Percentiles rank a stretch among this genome's conserved stretches.
Conservation (phyloP, 2,329 filamentous ascomycete species). For the Peltaster fructicola region DNA sequence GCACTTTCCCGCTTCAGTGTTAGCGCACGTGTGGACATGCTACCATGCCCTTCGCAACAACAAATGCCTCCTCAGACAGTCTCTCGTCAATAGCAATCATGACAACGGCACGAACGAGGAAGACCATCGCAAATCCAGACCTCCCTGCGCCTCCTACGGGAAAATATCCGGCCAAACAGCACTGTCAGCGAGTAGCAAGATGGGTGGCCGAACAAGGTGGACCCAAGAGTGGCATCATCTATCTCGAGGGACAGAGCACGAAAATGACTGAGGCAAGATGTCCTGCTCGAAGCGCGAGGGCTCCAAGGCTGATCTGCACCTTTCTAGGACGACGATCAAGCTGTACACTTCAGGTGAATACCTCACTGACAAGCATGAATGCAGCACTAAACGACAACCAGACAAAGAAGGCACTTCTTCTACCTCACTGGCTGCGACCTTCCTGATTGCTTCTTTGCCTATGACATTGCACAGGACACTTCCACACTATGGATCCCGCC, state of each 20-base stretch:
- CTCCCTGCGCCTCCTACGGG: slow-evolving; percentile 21
- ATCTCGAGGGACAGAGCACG: slow-evolving; percentile 71
- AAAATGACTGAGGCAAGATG: slow-evolving; percentile 48
- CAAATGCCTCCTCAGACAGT: slow-evolving; percentile 1
- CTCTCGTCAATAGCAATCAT: slow-evolving; percentile 21
- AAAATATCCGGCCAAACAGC: slow-evolving; percentile 69
- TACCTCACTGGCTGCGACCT: slow-evolving; percentile 79
- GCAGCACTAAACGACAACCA: neutral
- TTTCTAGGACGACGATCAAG: slow-evolving; percentile 70
- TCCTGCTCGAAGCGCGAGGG: neutral
- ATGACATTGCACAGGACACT: slow-evolving; percentile 57
- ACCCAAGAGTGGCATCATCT: slow-evolving; percentile 54
- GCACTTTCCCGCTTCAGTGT: no score
- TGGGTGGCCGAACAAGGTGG: slow-evolving; percentile 52
- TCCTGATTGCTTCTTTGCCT: slow-evolving; percentile 65
- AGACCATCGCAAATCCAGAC: slow-evolving; percentile 19
- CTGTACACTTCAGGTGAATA: slow-evolving; percentile 57
- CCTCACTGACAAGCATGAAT: neutral
- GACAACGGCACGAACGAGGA: slow-evolving; percentile 5
- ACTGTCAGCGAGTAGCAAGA: slow-evolving; percentile 68
- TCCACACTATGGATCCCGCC: slow-evolving; percentile 86
- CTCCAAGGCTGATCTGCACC: slow-evolving; percentile 1
- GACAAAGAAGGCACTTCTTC: slow-evolving; percentile 57
- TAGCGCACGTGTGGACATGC: no score
- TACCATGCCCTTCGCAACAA: no score